Conservation (phyloP, 768 basidiomycete species). For the Tulasnella sp. region DNA sequence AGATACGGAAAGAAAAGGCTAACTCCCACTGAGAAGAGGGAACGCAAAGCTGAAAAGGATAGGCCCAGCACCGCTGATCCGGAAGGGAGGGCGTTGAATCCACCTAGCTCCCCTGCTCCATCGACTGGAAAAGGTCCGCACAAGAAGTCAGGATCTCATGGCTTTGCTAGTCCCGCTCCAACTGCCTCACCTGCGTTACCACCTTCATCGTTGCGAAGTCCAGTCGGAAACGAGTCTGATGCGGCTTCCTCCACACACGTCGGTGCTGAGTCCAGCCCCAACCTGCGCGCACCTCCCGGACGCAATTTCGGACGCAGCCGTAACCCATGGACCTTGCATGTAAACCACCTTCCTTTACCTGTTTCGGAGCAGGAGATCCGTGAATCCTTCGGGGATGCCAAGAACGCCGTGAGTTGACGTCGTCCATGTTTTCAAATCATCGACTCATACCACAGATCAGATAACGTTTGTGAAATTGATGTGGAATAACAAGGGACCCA, state of each 20-base stretch:
- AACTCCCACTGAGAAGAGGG: constrained; percentile 23
- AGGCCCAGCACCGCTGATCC: constrained; percentile 32
- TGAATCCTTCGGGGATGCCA: constrained; percentile 65
- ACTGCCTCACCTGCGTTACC: background rate
- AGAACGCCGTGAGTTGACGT: constrained; percentile 44
- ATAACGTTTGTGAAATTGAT: constrained; percentile 60
- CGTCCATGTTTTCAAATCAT: background rate
- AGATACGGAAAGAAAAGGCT: constrained; percentile 33
- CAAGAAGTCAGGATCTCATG: background rate
- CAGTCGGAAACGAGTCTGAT: constrained; percentile 7
- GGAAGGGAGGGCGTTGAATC: constrained; percentile 26
- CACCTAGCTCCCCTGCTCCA: constrained; percentile 17
- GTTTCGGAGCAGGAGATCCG: constrained; percentile 52
- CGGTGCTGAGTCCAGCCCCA: constrained; percentile 42
- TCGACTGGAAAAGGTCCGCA: constrained; percentile 1
- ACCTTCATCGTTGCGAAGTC: too few relatives aligned
- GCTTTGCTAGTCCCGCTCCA: constrained; percentile 1
- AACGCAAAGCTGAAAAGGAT: constrained; percentile 53
- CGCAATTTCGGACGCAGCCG: constrained; percentile 43
- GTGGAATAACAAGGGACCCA: constrained; percentile 24
- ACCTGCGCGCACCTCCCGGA: constrained; percentile 65
- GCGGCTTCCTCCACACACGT: background rate
- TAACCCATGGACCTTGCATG: constrained; percentile 77
- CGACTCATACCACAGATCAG: constrained; percentile 26
- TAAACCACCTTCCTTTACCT: constrained; percentile 43